Base-by-base conservation (phyloP, 106 monocot genomes). In the Iris macrosiphon region DNA sequence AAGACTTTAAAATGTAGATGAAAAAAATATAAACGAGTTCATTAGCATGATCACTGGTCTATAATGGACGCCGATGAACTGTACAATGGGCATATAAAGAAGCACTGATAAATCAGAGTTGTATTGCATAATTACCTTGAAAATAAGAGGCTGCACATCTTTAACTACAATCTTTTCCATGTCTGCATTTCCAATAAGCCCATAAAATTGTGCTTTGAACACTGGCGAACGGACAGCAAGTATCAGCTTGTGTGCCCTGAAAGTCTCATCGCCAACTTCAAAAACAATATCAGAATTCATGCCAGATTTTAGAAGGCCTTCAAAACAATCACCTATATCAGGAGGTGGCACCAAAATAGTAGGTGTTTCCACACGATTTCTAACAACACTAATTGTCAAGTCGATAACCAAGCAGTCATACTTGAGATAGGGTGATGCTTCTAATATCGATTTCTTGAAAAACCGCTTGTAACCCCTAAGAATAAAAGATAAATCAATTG, bases 151-250 rank as follows among this genome's bases (percentile, higher is more conserved):
- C 30, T 75, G 67, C 31, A 75, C 55, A 40, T 75, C 74, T 34
- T 67, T 40, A 40, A 75, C 48, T 20, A 61, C 61, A 59, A 74
- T 45, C 40, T 45, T 75, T 14, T 75, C 62, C 6, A 68, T 33
- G 31, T 68, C 45, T 14, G 61, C 55, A 23, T 67, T 61, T 21
- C 67, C 68, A 40, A 76, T 76, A 59, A 31, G 70, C 6, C 70
- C 76, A 75, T 63, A 75, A 29, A 75, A 75, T 44, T 75, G 68
- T 16, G 75, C 68, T 40, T 63, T 63, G 49, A 69, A 75, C 10
- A 75, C 62, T 41, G 75, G 68, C 8, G 75, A 75, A 45, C 75
- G 62, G 34, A 68, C 68, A 51, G 75, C 68, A 52, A 75, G 62
- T 15, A 75, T 49, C 31, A 63, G 37, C 24, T 75, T 75, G 19